Evolutionary conservation across 2,329 filamentous ascomycete species (phyloP), one percentile per base, ranked within the genome.

Genomic region (Arachnomyces sp.): DNA sequence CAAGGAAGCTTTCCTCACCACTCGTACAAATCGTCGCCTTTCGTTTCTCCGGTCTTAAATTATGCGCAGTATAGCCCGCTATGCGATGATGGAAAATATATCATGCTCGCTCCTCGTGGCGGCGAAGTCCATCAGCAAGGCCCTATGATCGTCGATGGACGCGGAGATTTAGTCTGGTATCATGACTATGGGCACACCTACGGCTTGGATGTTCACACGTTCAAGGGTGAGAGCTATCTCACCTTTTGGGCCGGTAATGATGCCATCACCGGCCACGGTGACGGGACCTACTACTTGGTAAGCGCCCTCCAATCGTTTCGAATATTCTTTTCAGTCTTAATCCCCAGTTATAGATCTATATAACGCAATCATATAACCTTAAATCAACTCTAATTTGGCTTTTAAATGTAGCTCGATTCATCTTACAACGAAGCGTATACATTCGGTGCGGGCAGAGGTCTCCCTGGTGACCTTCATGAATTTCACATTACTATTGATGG

Each of bases 401-500:
- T 35, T 17, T 32, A 7, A 2, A 29, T 44, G 18, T 16, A 57
- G 54, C 42, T 57, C 11, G 53, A 58, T 40, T 48, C 49, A 7
- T 42, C 47, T 2, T 55, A 57, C 31, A 51, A 43, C 3, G 45
- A 46, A 21, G 49, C 44, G 21, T 51, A 50, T 17, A 44, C 47
- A 12, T 47, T 53, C 7, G 39, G 36, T 4, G 49, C 46, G 2
- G 44, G 45, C 32, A 52, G 54, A 14, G 47, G 44, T 28, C 49
- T 46, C 28, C 48, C 44, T 15, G 50, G 58, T 6, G 52, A 63
- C 39, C 40, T 62, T 28, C 61, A 64, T 30, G 61, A 64, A 13
- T 55, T 59, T n/a, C 51, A 51, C 15, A 55, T 61, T 42, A 60
- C 57, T 0, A 30, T 46, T 3, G 40, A 57, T 5, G 53, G 47